phyloP scores from a whole-genome alignment of 345 rosid genomes.

The Physaria fendleri region DNA sequence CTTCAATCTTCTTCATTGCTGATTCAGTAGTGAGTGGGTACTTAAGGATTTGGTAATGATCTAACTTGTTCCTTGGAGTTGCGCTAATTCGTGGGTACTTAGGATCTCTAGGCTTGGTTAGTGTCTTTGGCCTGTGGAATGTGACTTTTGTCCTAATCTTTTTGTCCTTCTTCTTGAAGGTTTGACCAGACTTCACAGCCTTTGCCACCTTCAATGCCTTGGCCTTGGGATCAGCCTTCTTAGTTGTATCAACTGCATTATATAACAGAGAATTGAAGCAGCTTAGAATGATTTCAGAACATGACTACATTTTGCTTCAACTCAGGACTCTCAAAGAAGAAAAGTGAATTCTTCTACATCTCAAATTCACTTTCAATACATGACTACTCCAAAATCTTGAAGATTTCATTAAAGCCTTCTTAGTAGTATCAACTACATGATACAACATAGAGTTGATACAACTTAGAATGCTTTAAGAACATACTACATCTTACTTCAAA shows the following conservation, averaged over 20 bases:
- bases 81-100: conserved; percentile 80
- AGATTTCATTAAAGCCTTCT: background rate
- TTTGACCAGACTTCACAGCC: conserved; percentile 73
- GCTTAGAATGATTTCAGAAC: too few relatives aligned
- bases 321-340: too few relatives aligned
- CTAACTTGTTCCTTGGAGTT: conserved; percentile 88
- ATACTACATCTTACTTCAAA: too few relatives aligned
- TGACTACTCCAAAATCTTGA: background rate
- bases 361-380: background rate
- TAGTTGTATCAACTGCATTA: conserved; percentile 38
- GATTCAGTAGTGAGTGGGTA: conserved; percentile 90
- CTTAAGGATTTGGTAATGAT: conserved; percentile 85
- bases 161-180: conserved; percentile 72
- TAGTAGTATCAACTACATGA: too few relatives aligned
- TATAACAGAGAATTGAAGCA: background rate
- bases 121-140: conserved; percentile 84
- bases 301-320: background rate
- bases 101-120: conserved; percentile 69
- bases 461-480: too few relatives aligned
- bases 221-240: conserved; percentile 77
- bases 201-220: conserved; percentile 86
- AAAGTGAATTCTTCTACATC: background rate
- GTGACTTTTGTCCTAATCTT: conserved; percentile 85
- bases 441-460: too few relatives aligned
- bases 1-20: conserved; percentile 94